Evolutionary conservation across 164 flowering plant genomes (phyloP).

Genomic region (Tinospora cordifolia): DNA sequence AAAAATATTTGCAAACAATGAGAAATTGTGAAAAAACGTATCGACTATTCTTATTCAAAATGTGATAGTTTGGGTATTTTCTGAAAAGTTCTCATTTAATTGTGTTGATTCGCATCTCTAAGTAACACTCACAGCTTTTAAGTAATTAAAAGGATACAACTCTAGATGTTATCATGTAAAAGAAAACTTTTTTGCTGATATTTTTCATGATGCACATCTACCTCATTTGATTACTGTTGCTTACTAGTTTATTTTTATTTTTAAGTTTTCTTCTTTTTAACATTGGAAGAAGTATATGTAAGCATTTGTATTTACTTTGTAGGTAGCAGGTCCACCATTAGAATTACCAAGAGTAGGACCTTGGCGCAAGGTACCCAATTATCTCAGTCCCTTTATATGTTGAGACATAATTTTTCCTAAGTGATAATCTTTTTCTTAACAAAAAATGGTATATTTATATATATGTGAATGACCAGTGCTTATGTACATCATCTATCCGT

Average conservation of each 20-base stretch:
- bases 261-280: background rate
- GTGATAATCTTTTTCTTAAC: too few species aligned
- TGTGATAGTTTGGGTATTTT: too few species aligned
- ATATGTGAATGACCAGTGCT: too few species aligned
- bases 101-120: background rate
- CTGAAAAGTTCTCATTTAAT: too few species aligned
- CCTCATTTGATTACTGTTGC: background rate
- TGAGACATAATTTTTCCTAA: too few species aligned
- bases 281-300: background rate
- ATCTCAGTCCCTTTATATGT: background rate
- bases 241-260: background rate
- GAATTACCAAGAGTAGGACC: constrained; percentile 67
- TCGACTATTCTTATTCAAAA: too few species aligned
- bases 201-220: background rate
- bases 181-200: background rate
- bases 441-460: too few species aligned
- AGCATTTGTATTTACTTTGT: constrained; percentile 6
- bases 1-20: background rate
- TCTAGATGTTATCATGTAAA: background rate
- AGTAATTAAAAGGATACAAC: background rate
- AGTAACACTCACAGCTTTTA: background rate
- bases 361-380: constrained; percentile 74
- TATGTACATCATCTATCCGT: too few species aligned
- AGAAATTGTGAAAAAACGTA: too few species aligned
- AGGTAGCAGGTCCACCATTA: constrained; percentile 59